phyloP scores from a whole-genome alignment of 192 early-diverging fungal species.

The Dimargaris cristalligena region DNA sequence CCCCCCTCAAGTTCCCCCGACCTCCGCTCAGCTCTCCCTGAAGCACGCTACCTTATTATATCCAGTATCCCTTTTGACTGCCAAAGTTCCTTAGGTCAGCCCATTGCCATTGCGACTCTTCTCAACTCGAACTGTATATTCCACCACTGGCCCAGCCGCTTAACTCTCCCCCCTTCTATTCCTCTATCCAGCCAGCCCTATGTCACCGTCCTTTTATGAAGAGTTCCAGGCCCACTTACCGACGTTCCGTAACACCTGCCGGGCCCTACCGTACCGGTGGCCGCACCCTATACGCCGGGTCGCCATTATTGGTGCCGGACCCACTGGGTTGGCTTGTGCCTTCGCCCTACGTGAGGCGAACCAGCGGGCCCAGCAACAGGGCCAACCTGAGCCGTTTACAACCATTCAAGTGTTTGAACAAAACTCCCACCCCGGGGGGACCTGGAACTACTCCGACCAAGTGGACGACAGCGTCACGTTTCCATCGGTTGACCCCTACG shows the following conservation, averaged over 20 bases:
- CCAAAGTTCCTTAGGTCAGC: too few relatives aligned
- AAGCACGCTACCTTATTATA: too few relatives aligned
- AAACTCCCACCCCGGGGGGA: not conserved
- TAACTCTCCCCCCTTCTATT: not conserved
- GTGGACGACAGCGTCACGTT: not conserved
- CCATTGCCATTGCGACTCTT: not conserved
- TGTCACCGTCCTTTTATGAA: not conserved
- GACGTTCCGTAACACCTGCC: not conserved
- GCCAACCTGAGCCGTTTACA: not conserved
- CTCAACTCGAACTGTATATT: not conserved
- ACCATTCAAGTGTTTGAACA: conserved; percentile 1
- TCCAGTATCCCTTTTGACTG: too few relatives aligned
- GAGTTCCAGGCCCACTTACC: not conserved
- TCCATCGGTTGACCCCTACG: not conserved
- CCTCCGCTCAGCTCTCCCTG: too few relatives aligned
- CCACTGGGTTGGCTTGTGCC: conserved; percentile 1
- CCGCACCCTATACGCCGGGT: not conserved
- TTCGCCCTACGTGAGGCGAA: not conserved
- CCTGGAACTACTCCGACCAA: not conserved
- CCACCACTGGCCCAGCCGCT: not conserved
- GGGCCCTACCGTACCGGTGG: not conserved
- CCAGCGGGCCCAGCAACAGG: not conserved
- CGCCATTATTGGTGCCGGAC: conserved; percentile 2
- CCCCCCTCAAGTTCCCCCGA: too few relatives aligned
- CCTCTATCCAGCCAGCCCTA: not conserved